Conservation (phyloP, 805 yeast species). For the Candida awuae region DNA sequence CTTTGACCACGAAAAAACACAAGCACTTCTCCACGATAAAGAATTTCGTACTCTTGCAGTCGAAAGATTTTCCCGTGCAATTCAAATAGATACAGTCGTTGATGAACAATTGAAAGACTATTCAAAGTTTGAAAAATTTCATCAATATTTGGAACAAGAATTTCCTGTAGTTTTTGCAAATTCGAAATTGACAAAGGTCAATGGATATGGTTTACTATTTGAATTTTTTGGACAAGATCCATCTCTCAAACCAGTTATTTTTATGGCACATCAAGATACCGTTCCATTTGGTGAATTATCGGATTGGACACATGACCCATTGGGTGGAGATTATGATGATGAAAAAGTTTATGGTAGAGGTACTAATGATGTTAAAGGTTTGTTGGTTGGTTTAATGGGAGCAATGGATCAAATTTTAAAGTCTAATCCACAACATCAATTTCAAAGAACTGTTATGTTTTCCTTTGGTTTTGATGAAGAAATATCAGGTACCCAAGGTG, state of each 20-base stretch:
- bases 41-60: constrained; percentile 31
- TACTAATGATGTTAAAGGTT: constrained; percentile 63
- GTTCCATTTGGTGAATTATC: constrained; percentile 62
- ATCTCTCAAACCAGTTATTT: constrained; percentile 51
- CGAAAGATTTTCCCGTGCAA: constrained; percentile 38
- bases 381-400: constrained; percentile 58
- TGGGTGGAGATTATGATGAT: constrained; percentile 57
- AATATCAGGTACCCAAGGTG: constrained; percentile 55
- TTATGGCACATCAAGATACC: constrained; percentile 75
- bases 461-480: constrained; percentile 82
- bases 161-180: constrained; percentile 44
- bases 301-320: constrained; percentile 63
- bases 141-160: constrained; percentile 17
- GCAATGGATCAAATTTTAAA: constrained; percentile 47
- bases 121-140: constrained; percentile 18
- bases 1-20: constrained; percentile 12
- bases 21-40: constrained; percentile 29
- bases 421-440: constrained; percentile 39
- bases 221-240: constrained; percentile 52
- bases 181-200: constrained; percentile 46
- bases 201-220: constrained; percentile 54
- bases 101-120: constrained; percentile 18
- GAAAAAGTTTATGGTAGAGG: constrained; percentile 69
- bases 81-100: constrained; percentile 44
- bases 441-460: constrained; percentile 48